Percentiles rank a stretch among this genome's conserved stretches.
phyloP scores from a whole-genome alignment of 2,329 filamentous ascomycete genomes.

The Colletotrichum kahawae region DNA sequence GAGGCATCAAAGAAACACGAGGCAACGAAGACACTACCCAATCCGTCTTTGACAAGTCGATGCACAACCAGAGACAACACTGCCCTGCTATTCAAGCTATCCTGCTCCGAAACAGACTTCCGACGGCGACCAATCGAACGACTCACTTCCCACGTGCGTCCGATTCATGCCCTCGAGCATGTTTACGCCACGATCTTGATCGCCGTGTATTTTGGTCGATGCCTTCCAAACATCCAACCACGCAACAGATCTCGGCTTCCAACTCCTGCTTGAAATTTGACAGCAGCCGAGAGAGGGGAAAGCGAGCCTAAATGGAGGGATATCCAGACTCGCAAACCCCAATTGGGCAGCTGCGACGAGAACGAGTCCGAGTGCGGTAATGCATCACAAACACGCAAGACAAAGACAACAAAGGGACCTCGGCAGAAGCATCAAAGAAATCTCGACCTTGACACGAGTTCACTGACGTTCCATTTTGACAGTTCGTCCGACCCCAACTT shows the following conservation, averaged over 20 bases:
- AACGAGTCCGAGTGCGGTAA: conserved; percentile 19
- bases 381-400: background rate
- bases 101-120: conserved; percentile 12
- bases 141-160: conserved; percentile 3
- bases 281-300: conserved; percentile 7
- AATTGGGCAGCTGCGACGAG: conserved; percentile 3
- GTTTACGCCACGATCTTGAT: background rate
- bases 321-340: background rate
- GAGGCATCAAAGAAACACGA: conserved; percentile 6
- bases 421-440: background rate
- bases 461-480: background rate
- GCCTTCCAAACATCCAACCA: background rate
- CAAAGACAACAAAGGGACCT: background rate
- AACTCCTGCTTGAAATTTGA: background rate
- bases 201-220: background rate
- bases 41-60: background rate
- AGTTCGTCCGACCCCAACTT: conserved; percentile 13
- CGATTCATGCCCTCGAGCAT: background rate
- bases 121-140: background rate
- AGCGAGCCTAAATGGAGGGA: background rate
- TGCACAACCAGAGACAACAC: background rate
- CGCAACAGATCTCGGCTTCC: background rate
- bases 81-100: background rate
- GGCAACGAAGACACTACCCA: background rate
- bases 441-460: background rate